Evolutionary conservation across 257 asterid species (phyloP).

Genomic region (Salvia hispanica): DNA sequence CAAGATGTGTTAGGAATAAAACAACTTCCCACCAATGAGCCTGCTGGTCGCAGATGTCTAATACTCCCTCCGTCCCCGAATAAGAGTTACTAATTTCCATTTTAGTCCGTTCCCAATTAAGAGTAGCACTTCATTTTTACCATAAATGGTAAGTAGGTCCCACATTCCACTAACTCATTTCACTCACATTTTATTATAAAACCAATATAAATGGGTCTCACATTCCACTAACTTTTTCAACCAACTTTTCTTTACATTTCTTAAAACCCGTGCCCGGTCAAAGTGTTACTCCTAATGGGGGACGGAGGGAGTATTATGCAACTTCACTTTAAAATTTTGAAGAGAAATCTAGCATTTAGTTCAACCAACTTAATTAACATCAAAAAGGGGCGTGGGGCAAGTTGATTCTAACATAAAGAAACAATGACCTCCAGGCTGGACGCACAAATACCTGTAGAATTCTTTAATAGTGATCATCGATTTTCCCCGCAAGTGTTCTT

Average conservation of each 20-base stretch:
- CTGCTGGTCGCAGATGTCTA: not conserved
- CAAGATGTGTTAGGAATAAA: not conserved
- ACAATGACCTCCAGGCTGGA: not conserved
- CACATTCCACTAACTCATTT: too few species aligned
- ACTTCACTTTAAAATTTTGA: not conserved
- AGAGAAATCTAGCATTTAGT: not conserved
- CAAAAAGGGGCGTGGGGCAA: not conserved
- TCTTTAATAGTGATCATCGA: conserved; percentile 81
- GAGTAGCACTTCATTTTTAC: too few species aligned
- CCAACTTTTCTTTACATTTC: too few species aligned
- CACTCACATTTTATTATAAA: too few species aligned
- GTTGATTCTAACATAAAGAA: not conserved
- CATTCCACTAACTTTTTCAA: too few species aligned
- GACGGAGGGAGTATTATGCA: not conserved
- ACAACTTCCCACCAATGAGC: conserved; percentile 5
- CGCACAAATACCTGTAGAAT: conserved; percentile 74
- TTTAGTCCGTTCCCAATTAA: too few species aligned
- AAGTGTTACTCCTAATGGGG: too few species aligned
- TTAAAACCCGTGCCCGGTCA: too few species aligned
- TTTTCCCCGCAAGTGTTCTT: conserved; percentile 63
- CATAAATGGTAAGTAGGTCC: too few species aligned
- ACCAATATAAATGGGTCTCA: too few species aligned
- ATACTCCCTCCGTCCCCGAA: too few species aligned
- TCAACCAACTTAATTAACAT: not conserved
- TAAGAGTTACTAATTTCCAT: too few species aligned